phyloP scores from a whole-genome alignment of 1,284 basidiomycete genomes.

The Ustilago trichophora region DNA sequence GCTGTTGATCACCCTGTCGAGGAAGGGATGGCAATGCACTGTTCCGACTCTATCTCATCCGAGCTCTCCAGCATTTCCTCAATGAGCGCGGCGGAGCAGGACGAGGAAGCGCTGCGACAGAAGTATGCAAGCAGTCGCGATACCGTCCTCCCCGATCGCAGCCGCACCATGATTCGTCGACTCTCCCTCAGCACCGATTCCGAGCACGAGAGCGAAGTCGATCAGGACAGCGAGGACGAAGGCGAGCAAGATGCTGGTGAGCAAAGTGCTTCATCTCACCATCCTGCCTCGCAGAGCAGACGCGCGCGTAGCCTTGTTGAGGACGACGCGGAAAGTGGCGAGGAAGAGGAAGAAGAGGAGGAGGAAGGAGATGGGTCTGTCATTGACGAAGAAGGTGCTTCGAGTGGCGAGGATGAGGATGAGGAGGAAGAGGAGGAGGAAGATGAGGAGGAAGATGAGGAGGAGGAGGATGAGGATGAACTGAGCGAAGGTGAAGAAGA shows the following conservation, averaged over 20 bases:
- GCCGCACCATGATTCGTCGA: constrained; percentile 1
- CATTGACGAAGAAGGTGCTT: neutral
- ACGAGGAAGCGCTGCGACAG: constrained; percentile 2
- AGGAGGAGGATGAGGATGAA: constrained; percentile 2
- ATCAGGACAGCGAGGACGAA: constrained; percentile 1
- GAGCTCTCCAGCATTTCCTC: constrained; percentile 1
- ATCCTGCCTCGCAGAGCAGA: constrained; percentile 1
- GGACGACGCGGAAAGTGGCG: neutral
- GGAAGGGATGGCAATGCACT: neutral
- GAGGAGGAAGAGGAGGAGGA: constrained; percentile 9
- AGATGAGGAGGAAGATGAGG: constrained; percentile 1
- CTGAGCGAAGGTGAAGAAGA: neutral
- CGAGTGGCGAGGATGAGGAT: neutral
- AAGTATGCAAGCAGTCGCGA: constrained; percentile 11
- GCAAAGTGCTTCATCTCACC: neutral
- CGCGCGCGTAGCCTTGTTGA: constrained; percentile 2
- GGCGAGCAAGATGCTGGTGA: constrained; percentile 2
- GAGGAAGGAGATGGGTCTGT: neutral
- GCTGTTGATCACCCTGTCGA: neutral
- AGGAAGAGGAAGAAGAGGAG: constrained; percentile 5
- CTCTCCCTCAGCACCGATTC: constrained; percentile 23
- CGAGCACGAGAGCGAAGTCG: constrained; percentile 11
- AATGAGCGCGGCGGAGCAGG: neutral
- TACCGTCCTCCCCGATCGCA: neutral
- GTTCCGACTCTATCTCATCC: constrained; percentile 8